These are phyloP conservation scores for Saccharomycopsis malanga DNA, from an alignment of 805 yeast species.

Conservation along the genomic window DNA sequence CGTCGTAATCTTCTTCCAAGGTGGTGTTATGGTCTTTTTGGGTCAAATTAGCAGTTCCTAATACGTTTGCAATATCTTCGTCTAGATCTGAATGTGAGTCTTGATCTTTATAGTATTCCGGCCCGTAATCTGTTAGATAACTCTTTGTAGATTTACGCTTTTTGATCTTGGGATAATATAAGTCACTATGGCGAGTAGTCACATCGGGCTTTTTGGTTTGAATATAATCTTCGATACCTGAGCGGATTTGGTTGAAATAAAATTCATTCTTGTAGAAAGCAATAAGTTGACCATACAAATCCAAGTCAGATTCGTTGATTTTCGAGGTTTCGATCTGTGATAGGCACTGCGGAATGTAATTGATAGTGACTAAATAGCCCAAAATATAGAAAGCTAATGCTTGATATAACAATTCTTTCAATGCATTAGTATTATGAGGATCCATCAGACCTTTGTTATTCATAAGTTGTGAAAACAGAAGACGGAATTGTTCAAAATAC, in stretches of 20 bases:
- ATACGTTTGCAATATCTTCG: background rate
- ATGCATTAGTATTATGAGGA: background rate
- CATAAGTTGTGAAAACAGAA: conserved; percentile 11
- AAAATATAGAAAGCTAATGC: conserved; percentile 18
- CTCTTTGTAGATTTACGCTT: conserved; percentile 19
- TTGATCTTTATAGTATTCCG: conserved; percentile 17
- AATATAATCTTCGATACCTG: conserved; percentile 19
- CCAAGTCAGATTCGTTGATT: conserved; percentile 16
- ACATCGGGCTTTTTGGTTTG: conserved; percentile 1
- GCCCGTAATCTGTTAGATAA: conserved; percentile 22
- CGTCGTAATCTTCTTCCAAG: conserved; percentile 3
- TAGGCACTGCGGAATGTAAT: conserved; percentile 17
- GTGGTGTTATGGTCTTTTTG: background rate
- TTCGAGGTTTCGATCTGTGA: conserved; percentile 4
- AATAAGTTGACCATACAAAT: conserved; percentile 13
- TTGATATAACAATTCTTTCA: conserved; percentile 15
- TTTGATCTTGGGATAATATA: conserved; percentile 17
- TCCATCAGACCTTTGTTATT: background rate
- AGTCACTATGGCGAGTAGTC: background rate
- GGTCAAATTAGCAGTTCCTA: background rate
- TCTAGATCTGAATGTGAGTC: conserved; percentile 4
- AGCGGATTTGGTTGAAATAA: conserved; percentile 17
- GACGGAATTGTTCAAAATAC: conserved; percentile 12
- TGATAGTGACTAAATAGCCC: conserved; percentile 16
- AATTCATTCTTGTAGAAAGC: conserved; percentile 17